Conservation (phyloP, 768 basidiomycete species). For the Podaxis pistillaris region DNA sequence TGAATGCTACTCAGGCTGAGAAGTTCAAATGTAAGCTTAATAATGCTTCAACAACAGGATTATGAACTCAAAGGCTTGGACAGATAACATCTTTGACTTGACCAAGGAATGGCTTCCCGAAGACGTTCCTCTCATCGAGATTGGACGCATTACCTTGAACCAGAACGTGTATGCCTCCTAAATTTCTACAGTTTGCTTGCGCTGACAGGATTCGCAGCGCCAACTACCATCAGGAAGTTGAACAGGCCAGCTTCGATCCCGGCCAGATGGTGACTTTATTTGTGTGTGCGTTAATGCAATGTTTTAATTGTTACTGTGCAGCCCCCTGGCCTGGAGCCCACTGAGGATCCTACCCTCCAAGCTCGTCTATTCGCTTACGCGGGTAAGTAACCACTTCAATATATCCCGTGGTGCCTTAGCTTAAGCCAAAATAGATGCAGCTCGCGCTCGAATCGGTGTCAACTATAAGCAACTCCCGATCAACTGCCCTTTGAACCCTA, state of each 20-base stretch:
- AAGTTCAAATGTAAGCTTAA: constrained; percentile 32
- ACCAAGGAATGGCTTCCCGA: constrained; percentile 43
- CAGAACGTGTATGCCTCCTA: constrained; percentile 31
- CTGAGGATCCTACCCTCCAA: constrained; percentile 58
- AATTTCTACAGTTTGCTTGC: not conserved
- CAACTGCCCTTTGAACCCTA: constrained; percentile 36
- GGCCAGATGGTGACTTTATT: constrained; percentile 39
- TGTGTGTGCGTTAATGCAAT: not conserved
- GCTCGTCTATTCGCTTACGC: constrained; percentile 57
- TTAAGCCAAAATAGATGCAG: constrained; percentile 26
- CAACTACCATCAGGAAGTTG: constrained; percentile 33
- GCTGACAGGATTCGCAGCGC: not conserved
- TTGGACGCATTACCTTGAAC: constrained; percentile 35
- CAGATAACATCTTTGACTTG: constrained; percentile 50
- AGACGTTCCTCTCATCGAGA: constrained; percentile 31
- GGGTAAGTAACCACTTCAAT: constrained; percentile 25
- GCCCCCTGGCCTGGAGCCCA: constrained; percentile 40
- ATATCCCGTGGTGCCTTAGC: not conserved
- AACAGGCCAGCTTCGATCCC: constrained; percentile 48
- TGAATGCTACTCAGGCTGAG: constrained; percentile 52
- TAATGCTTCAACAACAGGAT: not conserved
- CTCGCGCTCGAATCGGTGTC: constrained; percentile 36
- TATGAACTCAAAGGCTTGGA: constrained; percentile 1
- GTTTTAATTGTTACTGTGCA: not conserved
- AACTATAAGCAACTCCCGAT: constrained; percentile 39